Base-by-base conservation (phyloP, 305 asterid genomes). In the Caryopteris hybrid region DNA sequence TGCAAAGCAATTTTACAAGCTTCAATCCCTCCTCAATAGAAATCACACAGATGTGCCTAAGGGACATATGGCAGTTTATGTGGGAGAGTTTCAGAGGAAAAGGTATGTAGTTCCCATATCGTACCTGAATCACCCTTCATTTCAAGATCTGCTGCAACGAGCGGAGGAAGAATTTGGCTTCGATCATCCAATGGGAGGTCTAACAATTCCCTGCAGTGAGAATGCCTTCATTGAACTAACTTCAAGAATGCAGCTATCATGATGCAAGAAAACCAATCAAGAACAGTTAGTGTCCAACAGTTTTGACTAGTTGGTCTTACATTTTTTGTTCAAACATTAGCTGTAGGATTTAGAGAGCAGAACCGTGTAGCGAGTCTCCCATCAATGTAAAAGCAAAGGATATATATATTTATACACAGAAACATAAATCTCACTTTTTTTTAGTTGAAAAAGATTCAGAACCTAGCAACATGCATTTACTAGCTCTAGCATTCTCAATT, bases 171-270 rank as follows among this genome's bases (percentile, higher is more conserved):
- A 86, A 66, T 83, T 71, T 20, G 86, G 89, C 34, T 86, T 81
- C 73, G 29, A 72, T 68, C 86, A 79, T 78, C 87, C 89, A 14
- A 69, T 79, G 89, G 92, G 89, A 68, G 92, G 92, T 34, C 79
- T 86, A 5, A 86, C 92, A 6, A 83, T 86, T 60, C 89, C 86
- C 21, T 86, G 92, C 79, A 69, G 66, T 48, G 92, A 86, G 72
- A 81, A 78, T 61, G 77, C 78, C 10, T 84, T 83, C 55, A 62
- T 81, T 45, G 76, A 78, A 64, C 69, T 81, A 33, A 81, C 85
- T 50, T 78, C 85, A 17, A 78, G 71, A 59, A 71, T 81, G 74
- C 72, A 67, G 50, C 33, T 51, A 39, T 75, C 46, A 34, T 54
- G 68, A 75, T 63, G 39, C 55, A 71, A 25, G 23, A 56, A n/a